phyloP scores from a whole-genome alignment of 371 early-diverging fungal species.

The Lichtheimia ramosa region DNA sequence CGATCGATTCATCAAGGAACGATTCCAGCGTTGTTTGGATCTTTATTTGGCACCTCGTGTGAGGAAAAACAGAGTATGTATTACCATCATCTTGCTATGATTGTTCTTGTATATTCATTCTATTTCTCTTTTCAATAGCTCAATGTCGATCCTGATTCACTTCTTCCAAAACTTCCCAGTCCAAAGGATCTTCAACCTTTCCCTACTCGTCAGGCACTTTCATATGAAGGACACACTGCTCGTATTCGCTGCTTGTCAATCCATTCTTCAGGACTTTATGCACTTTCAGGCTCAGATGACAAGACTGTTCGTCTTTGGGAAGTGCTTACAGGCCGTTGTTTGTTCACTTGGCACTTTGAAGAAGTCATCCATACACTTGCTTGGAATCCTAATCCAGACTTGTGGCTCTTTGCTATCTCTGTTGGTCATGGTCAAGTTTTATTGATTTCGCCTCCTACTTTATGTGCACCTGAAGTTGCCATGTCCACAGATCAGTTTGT shows the following conservation, averaged over 20 bases:
- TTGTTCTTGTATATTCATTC: not conserved
- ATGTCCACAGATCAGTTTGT: slow-evolving; percentile 52
- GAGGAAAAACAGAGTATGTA: slow-evolving; percentile 73
- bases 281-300: slow-evolving; percentile 90
- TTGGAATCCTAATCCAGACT: slow-evolving; percentile 88
- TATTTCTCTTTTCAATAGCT: slow-evolving; percentile 36
- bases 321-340: slow-evolving; percentile 84
- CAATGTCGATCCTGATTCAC: slow-evolving; percentile 88
- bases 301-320: slow-evolving; percentile 90
- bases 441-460: slow-evolving; percentile 55
- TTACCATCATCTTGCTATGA: no score
- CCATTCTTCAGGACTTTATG: slow-evolving; percentile 89
- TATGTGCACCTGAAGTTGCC: slow-evolving; percentile 48
- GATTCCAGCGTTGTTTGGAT: slow-evolving; percentile 95
- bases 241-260: slow-evolving; percentile 83
- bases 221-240: slow-evolving; percentile 80
- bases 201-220: slow-evolving; percentile 81
- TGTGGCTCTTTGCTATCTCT: slow-evolving; percentile 81
- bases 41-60: slow-evolving; percentile 95
- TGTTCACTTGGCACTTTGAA: slow-evolving; percentile 72
- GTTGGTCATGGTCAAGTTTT: slow-evolving; percentile 55
- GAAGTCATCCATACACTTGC: slow-evolving; percentile 70
- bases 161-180: slow-evolving; percentile 94
- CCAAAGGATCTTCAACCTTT: slow-evolving; percentile 95
- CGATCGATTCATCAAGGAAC: slow-evolving; percentile 83